Percentiles rank a stretch among this genome's conserved stretches.
Conservation (phyloP, 257 asterid genomes). For the Ocimum tenuiflorum region DNA sequence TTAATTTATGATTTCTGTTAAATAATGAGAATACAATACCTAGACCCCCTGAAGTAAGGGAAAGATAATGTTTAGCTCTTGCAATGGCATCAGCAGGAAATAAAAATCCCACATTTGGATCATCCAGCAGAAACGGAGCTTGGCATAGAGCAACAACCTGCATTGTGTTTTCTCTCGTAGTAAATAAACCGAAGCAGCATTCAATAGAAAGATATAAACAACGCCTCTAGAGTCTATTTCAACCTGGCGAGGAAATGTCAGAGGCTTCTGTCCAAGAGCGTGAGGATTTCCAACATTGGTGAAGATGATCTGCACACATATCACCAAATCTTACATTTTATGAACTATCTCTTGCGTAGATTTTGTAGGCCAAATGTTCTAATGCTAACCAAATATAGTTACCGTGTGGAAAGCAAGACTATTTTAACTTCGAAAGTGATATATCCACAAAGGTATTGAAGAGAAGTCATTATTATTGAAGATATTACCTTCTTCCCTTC, state of each 20-base stretch:
- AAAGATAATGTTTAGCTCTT: slow-evolving; percentile 82
- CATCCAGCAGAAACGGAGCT: slow-evolving; percentile 95
- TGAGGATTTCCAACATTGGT: slow-evolving; percentile 96
- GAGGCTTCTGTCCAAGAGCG: slow-evolving; percentile 90
- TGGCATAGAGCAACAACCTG: slow-evolving; percentile 99
- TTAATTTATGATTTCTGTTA: too few relatives aligned
- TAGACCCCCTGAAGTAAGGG: slow-evolving; percentile 83
- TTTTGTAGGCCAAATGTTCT: background rate
- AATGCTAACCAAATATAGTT: background rate
- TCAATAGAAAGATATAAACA: background rate
- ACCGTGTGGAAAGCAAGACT: too few relatives aligned
- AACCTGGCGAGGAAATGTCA: slow-evolving; percentile 97
- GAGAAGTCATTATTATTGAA: background rate
- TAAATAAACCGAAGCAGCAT: background rate
- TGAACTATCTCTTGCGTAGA: background rate
- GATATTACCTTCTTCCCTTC: slow-evolving; percentile 82
- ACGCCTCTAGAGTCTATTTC: background rate
- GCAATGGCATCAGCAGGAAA: slow-evolving; percentile 98
- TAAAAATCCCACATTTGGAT: slow-evolving; percentile 82
- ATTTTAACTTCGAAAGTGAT: background rate
- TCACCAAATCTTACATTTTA: background rate
- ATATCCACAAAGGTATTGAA: background rate
- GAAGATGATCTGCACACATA: slow-evolving; percentile 63
- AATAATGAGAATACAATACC: slow-evolving; percentile 33
- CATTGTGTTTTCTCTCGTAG: background rate